Evolutionary conservation across 2,329 filamentous ascomycete species (phyloP).

Genomic region (Scolecobasidium constrictum): DNA sequence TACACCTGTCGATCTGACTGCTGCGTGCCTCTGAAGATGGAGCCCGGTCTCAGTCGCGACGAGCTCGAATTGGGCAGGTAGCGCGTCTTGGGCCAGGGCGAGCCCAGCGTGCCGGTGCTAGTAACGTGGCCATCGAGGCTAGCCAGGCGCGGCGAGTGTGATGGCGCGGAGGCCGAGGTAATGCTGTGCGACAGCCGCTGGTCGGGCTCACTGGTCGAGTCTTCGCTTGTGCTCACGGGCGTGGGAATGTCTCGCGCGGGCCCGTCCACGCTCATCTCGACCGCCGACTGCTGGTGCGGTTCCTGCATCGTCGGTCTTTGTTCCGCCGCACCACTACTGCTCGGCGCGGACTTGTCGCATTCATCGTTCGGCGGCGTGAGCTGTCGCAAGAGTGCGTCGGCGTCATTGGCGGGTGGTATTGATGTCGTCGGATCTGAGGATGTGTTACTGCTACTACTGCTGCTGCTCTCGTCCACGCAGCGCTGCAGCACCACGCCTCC

Average conservation of each 20-base stretch:
- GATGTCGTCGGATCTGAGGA: too few species aligned
- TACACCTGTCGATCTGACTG: constrained; percentile 89
- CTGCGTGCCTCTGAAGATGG: constrained; percentile 81
- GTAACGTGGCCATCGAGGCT: background rate
- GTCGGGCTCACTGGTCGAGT: constrained; percentile 7
- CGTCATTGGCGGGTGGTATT: background rate
- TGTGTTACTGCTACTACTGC: too few species aligned
- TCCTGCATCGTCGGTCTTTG: background rate
- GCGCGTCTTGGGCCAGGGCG: constrained; percentile 9
- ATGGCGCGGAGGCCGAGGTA: background rate
- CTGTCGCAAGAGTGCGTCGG: constrained; percentile 1
- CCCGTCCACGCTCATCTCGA: constrained; percentile 5
- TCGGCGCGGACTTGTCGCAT: background rate
- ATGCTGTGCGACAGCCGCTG: constrained; percentile 7
- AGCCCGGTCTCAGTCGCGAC: constrained; percentile 76
- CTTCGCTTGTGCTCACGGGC: constrained; percentile 9
- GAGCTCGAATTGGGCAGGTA: constrained; percentile 70
- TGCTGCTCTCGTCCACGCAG: background rate
- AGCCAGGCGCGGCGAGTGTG: background rate
- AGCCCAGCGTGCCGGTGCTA: constrained; percentile 5
- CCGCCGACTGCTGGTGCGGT: background rate
- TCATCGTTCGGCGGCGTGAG: constrained; percentile 7
- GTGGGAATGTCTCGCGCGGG: constrained; percentile 10
- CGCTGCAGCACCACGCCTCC: background rate
- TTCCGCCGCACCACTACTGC: background rate